Percentiles rank a stretch among this genome's conserved stretches.
Conservation (phyloP, 345 rosid species). For the Litchi chinensis region DNA sequence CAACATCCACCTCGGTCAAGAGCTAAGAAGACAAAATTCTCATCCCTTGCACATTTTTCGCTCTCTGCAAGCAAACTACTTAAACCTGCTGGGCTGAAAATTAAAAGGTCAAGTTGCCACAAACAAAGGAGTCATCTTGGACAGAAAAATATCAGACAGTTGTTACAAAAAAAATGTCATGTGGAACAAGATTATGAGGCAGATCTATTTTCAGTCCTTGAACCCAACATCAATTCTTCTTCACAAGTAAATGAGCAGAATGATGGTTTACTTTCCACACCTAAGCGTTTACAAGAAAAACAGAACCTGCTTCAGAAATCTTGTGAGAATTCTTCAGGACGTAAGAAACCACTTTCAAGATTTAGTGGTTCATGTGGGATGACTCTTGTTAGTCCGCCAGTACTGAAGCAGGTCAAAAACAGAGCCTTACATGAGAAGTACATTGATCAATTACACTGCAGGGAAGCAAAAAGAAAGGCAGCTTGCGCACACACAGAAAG, state of each 20-base stretch:
- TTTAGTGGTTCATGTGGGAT: constrained; percentile 31
- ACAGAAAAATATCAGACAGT: constrained; percentile 57
- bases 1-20: constrained; percentile 59
- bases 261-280: constrained; percentile 47
- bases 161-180: constrained; percentile 57
- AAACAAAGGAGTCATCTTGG: constrained; percentile 42
- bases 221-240: constrained; percentile 42
- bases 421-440: constrained; percentile 78
- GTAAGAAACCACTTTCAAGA: constrained; percentile 42
- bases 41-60: constrained; percentile 46
- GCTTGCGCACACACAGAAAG: constrained; percentile 29
- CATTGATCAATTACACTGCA: constrained; percentile 64
- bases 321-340: constrained; percentile 38
- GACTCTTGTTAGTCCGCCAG: constrained; percentile 59
- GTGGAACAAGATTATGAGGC: constrained; percentile 49
- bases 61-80: constrained; percentile 78
- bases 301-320: constrained; percentile 44
- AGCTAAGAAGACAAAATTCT: constrained; percentile 40
- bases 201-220: constrained; percentile 77
- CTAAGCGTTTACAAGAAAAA: constrained; percentile 36
- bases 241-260: constrained; percentile 21
- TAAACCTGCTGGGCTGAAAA: constrained; percentile 37
- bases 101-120: constrained; percentile 32
- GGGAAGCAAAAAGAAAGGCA: constrained; percentile 81
- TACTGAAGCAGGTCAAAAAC: constrained; percentile 65